A percentile compares a stretch with the other conserved stretches of the same genome.
Conservation (phyloP, 2,329 filamentous ascomycete genomes). For the Arthroderma sp. region DNA sequence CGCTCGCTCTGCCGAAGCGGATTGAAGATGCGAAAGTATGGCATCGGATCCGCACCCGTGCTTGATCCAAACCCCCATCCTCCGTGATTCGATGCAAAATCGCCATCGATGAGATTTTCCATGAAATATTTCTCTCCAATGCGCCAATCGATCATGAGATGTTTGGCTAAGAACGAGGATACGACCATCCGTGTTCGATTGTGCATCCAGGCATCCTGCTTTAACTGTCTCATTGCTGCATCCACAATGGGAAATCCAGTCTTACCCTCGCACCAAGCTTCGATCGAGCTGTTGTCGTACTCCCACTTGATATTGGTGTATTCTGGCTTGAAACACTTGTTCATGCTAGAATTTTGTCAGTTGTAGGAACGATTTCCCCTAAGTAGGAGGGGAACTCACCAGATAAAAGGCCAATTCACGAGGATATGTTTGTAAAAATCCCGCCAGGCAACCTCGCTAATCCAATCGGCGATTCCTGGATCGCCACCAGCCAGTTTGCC, state of each 20-base stretch:
- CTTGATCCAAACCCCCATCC: constrained; percentile 55
- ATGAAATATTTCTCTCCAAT: constrained; percentile 73
- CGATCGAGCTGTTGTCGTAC: constrained; percentile 55
- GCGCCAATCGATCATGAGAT: constrained; percentile 71
- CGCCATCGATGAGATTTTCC: constrained; percentile 64
- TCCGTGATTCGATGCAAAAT: constrained; percentile 66
- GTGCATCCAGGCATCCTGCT: constrained; percentile 61
- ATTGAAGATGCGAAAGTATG: constrained; percentile 86
- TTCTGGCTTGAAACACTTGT: constrained; percentile 68
- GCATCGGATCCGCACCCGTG: constrained; percentile 70
- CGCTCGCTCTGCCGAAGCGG: constrained; percentile 73
- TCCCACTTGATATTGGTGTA: constrained; percentile 76
- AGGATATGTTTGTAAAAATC: constrained; percentile 84
- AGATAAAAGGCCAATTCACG: constrained; percentile 64
- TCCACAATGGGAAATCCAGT: constrained; percentile 78
- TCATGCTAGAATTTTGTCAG: constrained; percentile 42
- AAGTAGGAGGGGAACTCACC: constrained; percentile 16
- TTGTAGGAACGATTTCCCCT: not conserved
- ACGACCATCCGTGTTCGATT: constrained; percentile 77
- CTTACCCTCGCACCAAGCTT: constrained; percentile 58
- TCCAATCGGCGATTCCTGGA: constrained; percentile 58
- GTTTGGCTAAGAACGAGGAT: constrained; percentile 67
- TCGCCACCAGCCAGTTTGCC: constrained; percentile 52
- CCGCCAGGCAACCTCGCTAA: constrained; percentile 71
- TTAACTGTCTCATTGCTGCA: constrained; percentile 70